Conservation (phyloP, 495 filamentous ascomycete genomes). For the Tuber calosporum region DNA sequence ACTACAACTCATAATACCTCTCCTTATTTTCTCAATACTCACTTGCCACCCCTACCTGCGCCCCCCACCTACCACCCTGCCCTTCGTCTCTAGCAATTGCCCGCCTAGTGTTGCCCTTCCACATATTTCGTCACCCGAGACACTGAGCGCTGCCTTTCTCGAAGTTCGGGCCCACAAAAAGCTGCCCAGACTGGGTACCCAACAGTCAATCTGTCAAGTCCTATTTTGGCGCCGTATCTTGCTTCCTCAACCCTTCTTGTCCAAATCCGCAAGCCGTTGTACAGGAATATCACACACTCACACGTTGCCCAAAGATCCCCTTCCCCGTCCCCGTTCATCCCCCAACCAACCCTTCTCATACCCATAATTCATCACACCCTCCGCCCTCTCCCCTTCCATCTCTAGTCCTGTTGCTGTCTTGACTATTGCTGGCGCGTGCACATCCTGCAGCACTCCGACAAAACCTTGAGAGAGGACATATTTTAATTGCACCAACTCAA, state of each 20-base stretch:
- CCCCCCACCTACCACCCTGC: constrained; percentile 23
- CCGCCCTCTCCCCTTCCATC: constrained; percentile 36
- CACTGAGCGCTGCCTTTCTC: constrained; percentile 38
- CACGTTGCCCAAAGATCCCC: constrained; percentile 37
- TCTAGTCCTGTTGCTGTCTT: constrained; percentile 32
- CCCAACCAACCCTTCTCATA: constrained; percentile 33
- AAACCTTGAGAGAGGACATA: constrained; percentile 34
- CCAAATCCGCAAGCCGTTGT: constrained; percentile 40
- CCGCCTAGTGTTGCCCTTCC: constrained; percentile 38
- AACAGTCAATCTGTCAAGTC: constrained; percentile 40
- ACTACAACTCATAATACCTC: constrained; percentile 5
- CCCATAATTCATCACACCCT: constrained; percentile 16
- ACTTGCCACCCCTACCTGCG: constrained; percentile 7
- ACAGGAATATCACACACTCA: constrained; percentile 39
- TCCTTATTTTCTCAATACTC: constrained; percentile 8
- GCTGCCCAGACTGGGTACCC: constrained; percentile 35
- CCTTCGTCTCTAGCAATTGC: constrained; percentile 28
- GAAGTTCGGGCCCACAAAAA: constrained; percentile 37
- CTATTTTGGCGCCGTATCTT: constrained; percentile 38
- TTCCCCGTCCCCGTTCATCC: constrained; percentile 38
- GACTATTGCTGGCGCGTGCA: constrained; percentile 40
- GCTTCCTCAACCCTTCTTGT: constrained; percentile 37
- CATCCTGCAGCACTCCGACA: constrained; percentile 41
- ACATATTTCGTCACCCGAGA: constrained; percentile 42
- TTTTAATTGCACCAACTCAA: constrained; percentile 37